Percentiles rank a stretch among this genome's conserved stretches.
These are phyloP conservation scores for Pseudomonodictys pantanalensis DNA, from an alignment of 495 filamentous ascomycete species.

Conservation along the genomic window DNA sequence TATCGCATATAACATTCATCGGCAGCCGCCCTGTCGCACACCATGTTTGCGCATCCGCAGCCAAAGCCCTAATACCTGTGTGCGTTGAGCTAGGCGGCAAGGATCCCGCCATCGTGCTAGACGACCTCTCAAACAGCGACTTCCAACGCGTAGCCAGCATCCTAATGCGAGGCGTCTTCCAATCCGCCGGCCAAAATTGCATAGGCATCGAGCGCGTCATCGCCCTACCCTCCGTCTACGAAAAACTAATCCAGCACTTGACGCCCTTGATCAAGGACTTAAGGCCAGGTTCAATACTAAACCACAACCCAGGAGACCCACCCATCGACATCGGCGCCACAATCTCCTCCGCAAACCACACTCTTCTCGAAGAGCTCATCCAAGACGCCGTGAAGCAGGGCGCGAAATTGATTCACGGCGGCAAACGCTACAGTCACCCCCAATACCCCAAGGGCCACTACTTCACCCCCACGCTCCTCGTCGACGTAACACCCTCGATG, in stretches of 20 bases:
- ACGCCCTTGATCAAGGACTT: conserved; percentile 67
- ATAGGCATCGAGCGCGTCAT: conserved; percentile 95
- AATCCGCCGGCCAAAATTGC: conserved; percentile 97
- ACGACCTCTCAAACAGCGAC: conserved; percentile 62
- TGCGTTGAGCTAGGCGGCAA: conserved; percentile 92
- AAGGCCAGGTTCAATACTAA: conserved; percentile 64
- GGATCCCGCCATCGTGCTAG: conserved; percentile 88
- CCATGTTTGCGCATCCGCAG: conserved; percentile 79
- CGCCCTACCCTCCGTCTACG: conserved; percentile 70
- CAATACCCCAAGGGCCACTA: conserved; percentile 76
- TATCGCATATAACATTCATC: conserved; percentile 96
- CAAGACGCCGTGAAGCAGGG: conserved; percentile 71
- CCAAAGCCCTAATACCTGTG: conserved; percentile 77
- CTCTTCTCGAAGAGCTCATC: conserved; percentile 57
- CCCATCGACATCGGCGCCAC: conserved; percentile 80
- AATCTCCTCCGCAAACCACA: conserved; percentile 74
- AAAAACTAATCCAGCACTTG: conserved; percentile 66
- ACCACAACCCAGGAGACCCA: conserved; percentile 46
- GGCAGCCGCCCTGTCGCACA: conserved; percentile 84
- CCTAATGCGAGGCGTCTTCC: conserved; percentile 88
- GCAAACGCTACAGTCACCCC: conserved; percentile 67
- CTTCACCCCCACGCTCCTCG: conserved; percentile 85
- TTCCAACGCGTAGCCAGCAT: conserved; percentile 70
- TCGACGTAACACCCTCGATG: conserved; percentile 64
- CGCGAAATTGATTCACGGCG: conserved; percentile 77